phyloP scores from a whole-genome alignment of 1,139 yeast species.

The Taiozyma onychis region DNA sequence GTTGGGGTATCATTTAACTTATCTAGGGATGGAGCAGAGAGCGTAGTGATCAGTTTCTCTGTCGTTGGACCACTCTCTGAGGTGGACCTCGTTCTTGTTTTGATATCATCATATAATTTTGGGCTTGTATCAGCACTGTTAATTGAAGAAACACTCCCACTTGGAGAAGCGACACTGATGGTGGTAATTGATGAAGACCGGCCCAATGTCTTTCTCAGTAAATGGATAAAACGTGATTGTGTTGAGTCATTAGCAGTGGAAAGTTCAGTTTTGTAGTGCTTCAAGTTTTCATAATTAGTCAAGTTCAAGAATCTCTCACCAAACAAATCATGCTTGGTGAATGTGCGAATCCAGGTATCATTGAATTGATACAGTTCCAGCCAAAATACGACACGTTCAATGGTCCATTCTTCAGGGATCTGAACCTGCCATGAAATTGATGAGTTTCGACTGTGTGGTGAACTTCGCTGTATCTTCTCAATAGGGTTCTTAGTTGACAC shows the following conservation, averaged over 20 bases:
- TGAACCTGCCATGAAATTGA: constrained; percentile 37
- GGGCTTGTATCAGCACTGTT: constrained; percentile 19
- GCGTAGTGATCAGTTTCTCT: constrained; percentile 23
- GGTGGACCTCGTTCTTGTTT: constrained; percentile 15
- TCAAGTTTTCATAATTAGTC: constrained; percentile 57
- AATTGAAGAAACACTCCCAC: constrained; percentile 15
- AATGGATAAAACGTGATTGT: constrained; percentile 50
- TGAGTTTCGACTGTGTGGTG: constrained; percentile 28
- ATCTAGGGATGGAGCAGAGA: constrained; percentile 25
- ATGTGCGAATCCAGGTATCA: constrained; percentile 63
- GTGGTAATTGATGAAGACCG: constrained; percentile 26
- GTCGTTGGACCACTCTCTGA: constrained; percentile 16
- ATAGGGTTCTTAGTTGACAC: constrained; percentile 3
- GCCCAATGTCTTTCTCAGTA: constrained; percentile 43
- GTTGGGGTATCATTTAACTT: background rate
- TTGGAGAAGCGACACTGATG: constrained; percentile 11
- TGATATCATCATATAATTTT: constrained; percentile 8
- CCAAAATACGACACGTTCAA: constrained; percentile 63
- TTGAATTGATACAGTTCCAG: constrained; percentile 62
- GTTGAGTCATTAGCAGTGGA: constrained; percentile 42
- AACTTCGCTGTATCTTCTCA: constrained; percentile 14
- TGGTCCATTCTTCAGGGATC: constrained; percentile 58
- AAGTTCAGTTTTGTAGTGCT: constrained; percentile 43
- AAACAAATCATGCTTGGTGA: constrained; percentile 50
- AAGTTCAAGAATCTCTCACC: constrained; percentile 65